Conservation (phyloP, 305 asterid genomes). For the Caryopteris hybrid region DNA sequence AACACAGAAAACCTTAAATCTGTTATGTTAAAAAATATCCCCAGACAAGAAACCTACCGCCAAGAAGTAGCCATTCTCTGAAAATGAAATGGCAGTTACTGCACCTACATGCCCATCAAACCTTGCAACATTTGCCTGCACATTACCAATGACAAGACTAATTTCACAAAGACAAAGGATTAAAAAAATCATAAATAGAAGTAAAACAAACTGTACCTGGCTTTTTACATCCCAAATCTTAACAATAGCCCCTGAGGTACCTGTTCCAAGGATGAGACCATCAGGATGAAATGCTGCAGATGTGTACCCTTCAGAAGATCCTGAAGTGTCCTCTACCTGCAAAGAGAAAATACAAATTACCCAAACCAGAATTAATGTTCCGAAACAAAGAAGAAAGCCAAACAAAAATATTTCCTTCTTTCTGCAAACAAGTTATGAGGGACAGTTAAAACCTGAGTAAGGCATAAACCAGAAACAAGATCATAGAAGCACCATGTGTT, state of each 20-base stretch:
- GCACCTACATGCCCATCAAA: constrained; percentile 88
- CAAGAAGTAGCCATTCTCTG: constrained; percentile 96
- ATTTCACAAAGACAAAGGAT: neutral
- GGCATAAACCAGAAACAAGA: constrained; percentile 88
- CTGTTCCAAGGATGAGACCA: constrained; percentile 98
- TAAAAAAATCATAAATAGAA: neutral
- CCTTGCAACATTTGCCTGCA: constrained; percentile 79
- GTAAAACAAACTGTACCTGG: constrained; percentile 50
- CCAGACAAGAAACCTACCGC: constrained; percentile 59
- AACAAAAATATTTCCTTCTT: neutral
- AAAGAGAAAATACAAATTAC: constrained; percentile 17
- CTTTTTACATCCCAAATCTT: constrained; percentile 99
- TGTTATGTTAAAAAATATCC: neutral
- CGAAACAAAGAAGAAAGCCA: neutral
- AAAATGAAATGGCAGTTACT: constrained; percentile 87
- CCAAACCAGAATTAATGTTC: neutral
- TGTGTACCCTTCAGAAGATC: constrained; percentile 69
- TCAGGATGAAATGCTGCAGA: constrained; percentile 99
- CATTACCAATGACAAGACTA: neutral
- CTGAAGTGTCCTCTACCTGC: constrained; percentile 81
- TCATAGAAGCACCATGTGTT: constrained; percentile 96
- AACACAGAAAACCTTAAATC: constrained; percentile 5
- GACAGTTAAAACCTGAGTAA: constrained; percentile 61
- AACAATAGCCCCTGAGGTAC: constrained; percentile 69
- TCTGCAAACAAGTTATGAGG: neutral